Base-by-base conservation (phyloP, 176 grass and related monocot genomes). In the Chloris gayana region DNA sequence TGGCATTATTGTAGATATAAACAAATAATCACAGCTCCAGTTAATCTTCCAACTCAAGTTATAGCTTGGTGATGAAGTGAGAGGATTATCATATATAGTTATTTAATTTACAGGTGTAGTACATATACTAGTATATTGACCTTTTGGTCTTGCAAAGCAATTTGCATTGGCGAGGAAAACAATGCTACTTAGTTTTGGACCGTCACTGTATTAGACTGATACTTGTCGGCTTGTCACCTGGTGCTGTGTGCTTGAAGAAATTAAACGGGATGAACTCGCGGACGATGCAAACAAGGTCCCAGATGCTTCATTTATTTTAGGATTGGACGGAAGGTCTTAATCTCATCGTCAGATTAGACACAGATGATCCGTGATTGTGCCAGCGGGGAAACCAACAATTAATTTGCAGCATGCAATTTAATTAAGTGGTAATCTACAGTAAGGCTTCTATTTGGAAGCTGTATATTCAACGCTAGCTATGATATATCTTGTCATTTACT, bases 131-230 rank as follows among this genome's bases (percentile, higher is more conserved):
- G 27, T 44, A 45, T 73, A 45, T 22, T 57, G 19, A 54, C 9
- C 41, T 58, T 37, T 21, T 25, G 51, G 50, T 75, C 50, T 38
- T 58, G 32, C 30, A 74, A 74, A n/a, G 50, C 72, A 75, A 75
- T 39, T 26, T 6, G 60, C 12, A 39, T 4, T 22, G 54, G 73
- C 6, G 73, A 61, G 12, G 33, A 42, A 61, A 58, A 42, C 54
- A 59, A 75, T 24, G 34, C 24, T 13, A 17, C 49, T 60, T 61
- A 42, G 24, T 60, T 39, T 33, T 75, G 32, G 54, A 61, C 33
- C 59, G 54, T 75, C 41, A 61, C 34, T 24, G 35, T 60, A 27
- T 33, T 33, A 70, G 34, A 73, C 25, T 38, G 62, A 37, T 56
- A 37, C 15, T 22, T 62, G 27, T 63, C 27, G 18, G 26, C 15